Evolutionary conservation across 73 alveolate species (phyloP).

Genomic region (Stentor roeselii): DNA sequence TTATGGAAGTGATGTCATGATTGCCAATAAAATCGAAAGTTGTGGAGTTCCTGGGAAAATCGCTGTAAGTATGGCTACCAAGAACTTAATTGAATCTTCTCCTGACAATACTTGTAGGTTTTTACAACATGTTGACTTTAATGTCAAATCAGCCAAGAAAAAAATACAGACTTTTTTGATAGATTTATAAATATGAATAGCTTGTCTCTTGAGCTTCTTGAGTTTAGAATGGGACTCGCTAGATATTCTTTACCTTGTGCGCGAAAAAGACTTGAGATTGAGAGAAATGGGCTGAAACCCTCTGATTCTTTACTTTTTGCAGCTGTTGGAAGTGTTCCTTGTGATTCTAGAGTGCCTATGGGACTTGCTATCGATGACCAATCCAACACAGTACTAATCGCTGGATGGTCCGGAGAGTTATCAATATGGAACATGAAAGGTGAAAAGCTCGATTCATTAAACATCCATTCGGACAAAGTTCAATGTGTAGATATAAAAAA

Average conservation of each 20-base stretch:
- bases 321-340: not conserved
- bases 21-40: constrained; percentile 26
- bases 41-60: constrained; percentile 12
- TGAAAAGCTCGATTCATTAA: constrained; percentile 25
- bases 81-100: not conserved
- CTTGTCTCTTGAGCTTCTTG: too few species aligned
- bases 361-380: not conserved
- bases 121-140: not conserved
- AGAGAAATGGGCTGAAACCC: too few species aligned
- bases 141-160: not conserved
- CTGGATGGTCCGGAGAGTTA: constrained; percentile 54
- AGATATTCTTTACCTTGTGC: too few species aligned
- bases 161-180: not conserved
- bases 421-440: constrained; percentile 34
- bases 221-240: too few species aligned
- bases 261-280: too few species aligned
- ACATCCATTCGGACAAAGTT: constrained; percentile 44
- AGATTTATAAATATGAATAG: too few species aligned
- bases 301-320: too few species aligned
- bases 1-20: constrained; percentile 22
- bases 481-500: constrained; percentile 59
- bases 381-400: constrained; percentile 32
- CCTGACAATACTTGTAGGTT: not conserved
- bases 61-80: not conserved
- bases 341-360: constrained; percentile 14